Evolutionary conservation across 768 basidiomycete species (phyloP), one percentile per base, ranked within the genome.

Genomic region (Russula griseocarnosa): DNA sequence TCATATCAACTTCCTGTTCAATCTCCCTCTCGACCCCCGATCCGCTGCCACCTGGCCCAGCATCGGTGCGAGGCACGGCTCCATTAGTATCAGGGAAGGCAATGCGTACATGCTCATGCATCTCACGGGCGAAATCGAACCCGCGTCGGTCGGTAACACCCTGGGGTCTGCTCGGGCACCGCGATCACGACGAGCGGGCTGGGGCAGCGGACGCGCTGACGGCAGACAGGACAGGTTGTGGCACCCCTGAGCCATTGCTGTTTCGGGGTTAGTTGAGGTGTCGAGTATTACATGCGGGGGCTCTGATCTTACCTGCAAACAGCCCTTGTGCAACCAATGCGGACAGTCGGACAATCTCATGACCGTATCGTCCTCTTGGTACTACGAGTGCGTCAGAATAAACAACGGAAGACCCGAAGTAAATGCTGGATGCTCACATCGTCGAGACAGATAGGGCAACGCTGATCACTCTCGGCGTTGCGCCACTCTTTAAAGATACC

Each of bases 361-460:
- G 10, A 91, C 80, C 3, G 77, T 69, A 67, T 92, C 90, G n/a
- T 73, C 72, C 3, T 80, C 76, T 58, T 77, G 75, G 67, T 92
- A 93, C 90, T 92, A 59, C 6, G 53, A 65, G 51, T n/a, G n/a
- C 9, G 22, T 32, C 32, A 20, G 52, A 52, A 62, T 50, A 68
- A 32, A 49, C 3, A 70, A 6, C 47, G 70, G 32, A 44, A 61
- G 56, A 38, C 51, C n/a, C 58, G n/a, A 11, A 66, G 52, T 16
- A 8, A 42, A 16, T 16, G 44, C 32, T 64, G 60, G 6, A 18
- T 1, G 80, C 88, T 58, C 70, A 90, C 90, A 74, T 93, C 90
- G 66, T 92, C 90, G 66, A 92, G 74, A 70, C 91, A 93, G 58
- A 93, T 92, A 2, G 91, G 90, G 73, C 91, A 93, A 51, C 89